These are phyloP conservation scores for Solanum hybrid DNA, from an alignment of 305 asterid genomes.

Conservation along the genomic window DNA sequence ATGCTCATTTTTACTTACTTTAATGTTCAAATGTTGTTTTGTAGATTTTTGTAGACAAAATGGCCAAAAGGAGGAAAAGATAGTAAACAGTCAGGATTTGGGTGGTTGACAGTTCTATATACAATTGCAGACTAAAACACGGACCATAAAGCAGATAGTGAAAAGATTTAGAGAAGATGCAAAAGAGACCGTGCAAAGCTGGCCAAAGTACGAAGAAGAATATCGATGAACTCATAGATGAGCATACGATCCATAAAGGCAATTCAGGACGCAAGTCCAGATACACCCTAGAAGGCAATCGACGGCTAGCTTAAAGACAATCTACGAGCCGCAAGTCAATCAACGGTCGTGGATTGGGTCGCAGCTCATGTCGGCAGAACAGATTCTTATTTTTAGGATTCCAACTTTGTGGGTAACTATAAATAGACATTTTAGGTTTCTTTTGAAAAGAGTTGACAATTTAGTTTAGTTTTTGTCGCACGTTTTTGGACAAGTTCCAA, in stretches of 20 bases:
- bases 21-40: neutral
- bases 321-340: neutral
- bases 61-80: neutral
- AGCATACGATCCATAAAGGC: neutral
- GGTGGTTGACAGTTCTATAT: neutral
- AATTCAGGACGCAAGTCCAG: neutral
- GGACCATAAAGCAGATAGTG: neutral
- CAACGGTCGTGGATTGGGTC: neutral
- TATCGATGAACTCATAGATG: neutral
- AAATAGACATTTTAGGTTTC: neutral
- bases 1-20: neutral
- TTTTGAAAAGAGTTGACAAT: neutral
- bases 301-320: neutral
- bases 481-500: neutral
- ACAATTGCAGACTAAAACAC: neutral
- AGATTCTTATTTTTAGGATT: neutral
- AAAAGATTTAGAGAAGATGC: neutral
- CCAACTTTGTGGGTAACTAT: neutral
- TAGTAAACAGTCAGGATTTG: neutral
- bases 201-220: neutral
- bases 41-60: neutral
- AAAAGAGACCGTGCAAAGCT: neutral
- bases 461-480: neutral
- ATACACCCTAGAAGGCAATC: neutral
- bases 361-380: neutral